Percentiles rank a stretch among this genome's conserved stretches.
Conservation (phyloP, 352 stramenopile genomes). For the Phytophthora sojae region DNA sequence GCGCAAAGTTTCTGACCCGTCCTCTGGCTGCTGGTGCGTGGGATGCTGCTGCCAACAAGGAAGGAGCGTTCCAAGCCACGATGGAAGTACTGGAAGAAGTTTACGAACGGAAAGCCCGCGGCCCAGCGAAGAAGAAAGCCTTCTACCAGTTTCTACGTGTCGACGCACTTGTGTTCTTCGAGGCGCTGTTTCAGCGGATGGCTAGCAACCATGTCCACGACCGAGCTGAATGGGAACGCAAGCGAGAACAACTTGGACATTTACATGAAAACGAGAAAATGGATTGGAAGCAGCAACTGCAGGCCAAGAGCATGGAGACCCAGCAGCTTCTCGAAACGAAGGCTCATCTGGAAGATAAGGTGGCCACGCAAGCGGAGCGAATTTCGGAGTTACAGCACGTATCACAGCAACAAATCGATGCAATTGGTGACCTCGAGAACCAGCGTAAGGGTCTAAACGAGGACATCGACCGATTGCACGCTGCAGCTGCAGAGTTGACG, state of each 20-base stretch:
- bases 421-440: slow-evolving; percentile 45
- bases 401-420: slow-evolving; percentile 45
- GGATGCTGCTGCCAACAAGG: slow-evolving; percentile 37
- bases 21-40: slow-evolving; percentile 54
- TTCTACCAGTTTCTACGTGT: slow-evolving; percentile 75
- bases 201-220: slow-evolving; percentile 31
- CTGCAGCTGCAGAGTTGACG: slow-evolving; percentile 34
- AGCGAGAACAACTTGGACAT: slow-evolving; percentile 46
- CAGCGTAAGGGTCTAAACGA: slow-evolving; percentile 33
- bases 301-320: slow-evolving; percentile 58
- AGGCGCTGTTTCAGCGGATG: slow-evolving; percentile 57
- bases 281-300: slow-evolving; percentile 54
- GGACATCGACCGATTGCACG: slow-evolving; percentile 47
- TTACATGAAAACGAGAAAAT: slow-evolving; percentile 45
- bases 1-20: slow-evolving; percentile 44
- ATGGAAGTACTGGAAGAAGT: slow-evolving; percentile 57
- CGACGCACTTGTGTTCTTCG: slow-evolving; percentile 61
- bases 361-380: slow-evolving; percentile 42
- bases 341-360: slow-evolving; percentile 63
- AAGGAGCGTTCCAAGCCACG: slow-evolving; percentile 40
- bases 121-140: slow-evolving; percentile 71
- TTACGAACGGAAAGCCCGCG: slow-evolving; percentile 68
- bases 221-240: slow-evolving; percentile 37
- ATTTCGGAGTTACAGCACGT: slow-evolving; percentile 51
- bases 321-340: slow-evolving; percentile 56